Percentiles rank a stretch among this genome's conserved stretches.
These are phyloP conservation scores for Aspergillus steynii DNA, from an alignment of 495 filamentous ascomycete genomes.

Conservation along the genomic window DNA sequence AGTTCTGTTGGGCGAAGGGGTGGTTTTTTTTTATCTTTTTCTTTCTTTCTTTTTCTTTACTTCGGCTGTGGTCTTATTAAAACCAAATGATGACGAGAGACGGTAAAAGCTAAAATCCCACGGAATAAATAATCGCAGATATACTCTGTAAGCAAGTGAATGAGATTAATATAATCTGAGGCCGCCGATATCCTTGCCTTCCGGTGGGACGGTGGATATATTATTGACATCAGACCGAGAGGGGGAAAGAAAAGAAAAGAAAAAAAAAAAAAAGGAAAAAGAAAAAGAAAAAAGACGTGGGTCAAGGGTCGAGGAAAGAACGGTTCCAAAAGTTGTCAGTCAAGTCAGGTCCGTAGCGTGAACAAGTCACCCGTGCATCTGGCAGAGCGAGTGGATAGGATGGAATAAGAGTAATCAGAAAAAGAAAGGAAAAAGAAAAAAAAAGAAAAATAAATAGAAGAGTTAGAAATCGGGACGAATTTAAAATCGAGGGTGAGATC, in stretches of 20 bases:
- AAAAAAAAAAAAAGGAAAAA: conserved; percentile 1
- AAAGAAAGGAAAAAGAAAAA: background rate
- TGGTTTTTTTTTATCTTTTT: background rate
- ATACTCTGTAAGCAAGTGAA: background rate
- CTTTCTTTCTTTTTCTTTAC: background rate
- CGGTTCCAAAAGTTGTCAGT: background rate
- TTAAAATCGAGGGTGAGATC: background rate
- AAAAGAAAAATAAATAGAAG: background rate
- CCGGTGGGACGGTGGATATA: background rate
- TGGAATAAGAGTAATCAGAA: background rate
- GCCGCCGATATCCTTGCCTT: background rate
- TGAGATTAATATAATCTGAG: background rate
- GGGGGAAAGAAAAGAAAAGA: background rate
- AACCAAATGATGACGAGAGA: background rate
- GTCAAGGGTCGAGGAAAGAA: too few species aligned
- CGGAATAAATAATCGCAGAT: background rate
- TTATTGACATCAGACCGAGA: background rate
- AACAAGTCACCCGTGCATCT: conserved; percentile 9
- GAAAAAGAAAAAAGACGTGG: background rate
- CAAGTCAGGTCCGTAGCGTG: conserved; percentile 1
- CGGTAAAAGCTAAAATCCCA: background rate
- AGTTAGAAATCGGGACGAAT: background rate
- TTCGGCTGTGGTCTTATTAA: background rate
- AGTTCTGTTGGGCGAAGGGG: background rate
- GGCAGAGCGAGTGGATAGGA: background rate